Percentiles rank a stretch among this genome's conserved stretches.
Evolutionary conservation across 768 basidiomycete species (phyloP).

Genomic region (Boletus sp.): DNA sequence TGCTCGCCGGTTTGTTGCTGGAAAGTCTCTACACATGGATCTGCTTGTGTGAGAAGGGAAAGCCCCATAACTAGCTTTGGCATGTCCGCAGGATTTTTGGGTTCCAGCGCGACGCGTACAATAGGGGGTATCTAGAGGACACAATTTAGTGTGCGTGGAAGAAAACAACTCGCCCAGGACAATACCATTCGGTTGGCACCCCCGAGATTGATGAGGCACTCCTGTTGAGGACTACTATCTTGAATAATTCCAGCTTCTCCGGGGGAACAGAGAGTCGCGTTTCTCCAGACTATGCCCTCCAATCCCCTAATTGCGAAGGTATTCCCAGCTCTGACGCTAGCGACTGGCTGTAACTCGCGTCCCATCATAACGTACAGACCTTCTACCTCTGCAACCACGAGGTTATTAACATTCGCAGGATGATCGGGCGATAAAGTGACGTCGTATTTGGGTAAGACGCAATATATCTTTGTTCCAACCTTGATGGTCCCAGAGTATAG

Average conservation of each 20-base stretch:
- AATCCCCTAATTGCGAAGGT: constrained; percentile 91
- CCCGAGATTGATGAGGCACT: constrained; percentile 78
- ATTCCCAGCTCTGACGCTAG: constrained; percentile 85
- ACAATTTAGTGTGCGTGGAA: background rate
- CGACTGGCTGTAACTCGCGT: constrained; percentile 81
- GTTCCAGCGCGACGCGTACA: constrained; percentile 93
- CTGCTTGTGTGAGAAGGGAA: constrained; percentile 87
- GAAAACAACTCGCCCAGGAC: background rate
- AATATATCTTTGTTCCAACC: constrained; percentile 61
- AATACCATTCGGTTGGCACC: constrained; percentile 63
- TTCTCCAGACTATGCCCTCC: constrained; percentile 87
- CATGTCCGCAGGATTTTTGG: constrained; percentile 79
- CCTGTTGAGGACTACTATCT: constrained; percentile 33
- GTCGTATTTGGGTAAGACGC: constrained; percentile 87
- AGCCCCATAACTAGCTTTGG: constrained; percentile 84
- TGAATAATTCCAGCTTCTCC: constrained; percentile 41
- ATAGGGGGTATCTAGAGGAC: constrained; percentile 74
- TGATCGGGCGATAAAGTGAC: constrained; percentile 58
- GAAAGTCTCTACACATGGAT: constrained; percentile 96
- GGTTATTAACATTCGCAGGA: constrained; percentile 62
- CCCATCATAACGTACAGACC: constrained; percentile 98
- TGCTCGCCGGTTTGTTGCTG: constrained; percentile 97
- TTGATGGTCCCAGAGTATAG: constrained; percentile 87
- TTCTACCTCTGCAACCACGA: constrained; percentile 61
- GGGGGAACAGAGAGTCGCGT: constrained; percentile 84